phyloP scores from a whole-genome alignment of 2,329 filamentous ascomycete species.

The Talaromyces albobiverticillius region DNA sequence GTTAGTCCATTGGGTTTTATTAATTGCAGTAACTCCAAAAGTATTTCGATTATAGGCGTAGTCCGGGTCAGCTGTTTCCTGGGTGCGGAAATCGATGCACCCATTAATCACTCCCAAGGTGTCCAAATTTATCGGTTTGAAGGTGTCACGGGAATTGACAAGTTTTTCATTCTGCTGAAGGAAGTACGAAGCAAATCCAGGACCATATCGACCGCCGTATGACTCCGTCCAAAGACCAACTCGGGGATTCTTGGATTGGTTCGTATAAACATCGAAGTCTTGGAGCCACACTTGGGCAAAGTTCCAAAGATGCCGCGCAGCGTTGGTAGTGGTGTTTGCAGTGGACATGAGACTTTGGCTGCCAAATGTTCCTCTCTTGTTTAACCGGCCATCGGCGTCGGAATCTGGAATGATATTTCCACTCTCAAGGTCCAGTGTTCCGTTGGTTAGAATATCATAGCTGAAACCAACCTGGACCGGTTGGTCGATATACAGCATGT shows the following conservation, averaged over 20 bases:
- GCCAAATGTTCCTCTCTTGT: constrained; percentile 41
- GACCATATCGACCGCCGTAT: constrained; percentile 46
- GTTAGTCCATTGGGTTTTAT: constrained; percentile 45
- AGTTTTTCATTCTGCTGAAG: constrained; percentile 43
- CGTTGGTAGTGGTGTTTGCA: constrained; percentile 51
- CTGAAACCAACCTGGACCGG: constrained; percentile 60
- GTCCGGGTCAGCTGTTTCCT: constrained; percentile 48
- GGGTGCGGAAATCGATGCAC: constrained; percentile 51
- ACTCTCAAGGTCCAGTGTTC: constrained; percentile 23
- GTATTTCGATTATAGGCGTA: constrained; percentile 57
- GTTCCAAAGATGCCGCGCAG: constrained; percentile 57
- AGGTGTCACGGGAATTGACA: constrained; percentile 31
- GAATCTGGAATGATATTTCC: constrained; percentile 9
- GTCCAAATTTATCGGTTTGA: constrained; percentile 42
- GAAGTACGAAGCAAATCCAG: constrained; percentile 38
- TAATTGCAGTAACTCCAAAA: constrained; percentile 47
- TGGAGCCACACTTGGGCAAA: constrained; percentile 61
- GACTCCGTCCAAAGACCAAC: constrained; percentile 46
- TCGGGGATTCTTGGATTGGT: constrained; percentile 56
- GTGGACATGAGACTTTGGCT: constrained; percentile 22
- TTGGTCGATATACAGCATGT: constrained; percentile 68
- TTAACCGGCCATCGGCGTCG: constrained; percentile 40
- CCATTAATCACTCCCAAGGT: constrained; percentile 57
- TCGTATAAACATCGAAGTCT: constrained; percentile 56
- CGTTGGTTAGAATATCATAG: constrained; percentile 46